Evolutionary conservation across 495 filamentous ascomycete genomes (phyloP).

Genomic region (Chaetomidium leptoderma): DNA sequence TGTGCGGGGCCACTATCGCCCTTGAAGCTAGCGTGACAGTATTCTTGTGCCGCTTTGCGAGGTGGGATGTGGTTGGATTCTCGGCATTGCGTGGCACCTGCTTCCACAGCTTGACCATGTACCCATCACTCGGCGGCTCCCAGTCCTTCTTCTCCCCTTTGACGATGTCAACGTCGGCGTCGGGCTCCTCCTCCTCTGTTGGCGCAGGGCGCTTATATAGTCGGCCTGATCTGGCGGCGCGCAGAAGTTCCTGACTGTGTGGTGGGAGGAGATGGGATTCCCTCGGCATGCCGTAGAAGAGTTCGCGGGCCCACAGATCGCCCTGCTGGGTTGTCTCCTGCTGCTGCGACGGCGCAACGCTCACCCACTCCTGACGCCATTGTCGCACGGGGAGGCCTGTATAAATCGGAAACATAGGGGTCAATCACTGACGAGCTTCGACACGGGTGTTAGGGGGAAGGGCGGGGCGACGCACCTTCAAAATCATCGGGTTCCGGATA

Average conservation of each 20-base stretch:
- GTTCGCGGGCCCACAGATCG: constrained; percentile 53
- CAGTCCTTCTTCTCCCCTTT: constrained; percentile 47
- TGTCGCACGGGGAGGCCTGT: constrained; percentile 78
- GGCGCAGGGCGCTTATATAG: constrained; percentile 57
- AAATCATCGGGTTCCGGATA: constrained; percentile 92
- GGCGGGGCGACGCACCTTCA: constrained; percentile 51
- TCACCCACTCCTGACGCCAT: constrained; percentile 73
- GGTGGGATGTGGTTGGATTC: constrained; percentile 67
- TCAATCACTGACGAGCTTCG: background rate
- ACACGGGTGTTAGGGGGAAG: background rate
- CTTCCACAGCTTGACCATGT: constrained; percentile 72
- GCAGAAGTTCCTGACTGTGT: constrained; percentile 77
- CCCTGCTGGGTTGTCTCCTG: constrained; percentile 49
- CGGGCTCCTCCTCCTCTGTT: constrained; percentile 49
- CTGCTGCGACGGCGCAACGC: constrained; percentile 60
- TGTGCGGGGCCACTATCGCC: constrained; percentile 38
- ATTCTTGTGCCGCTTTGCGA: constrained; percentile 85
- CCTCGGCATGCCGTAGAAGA: constrained; percentile 72
- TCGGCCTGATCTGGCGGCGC: constrained; percentile 70
- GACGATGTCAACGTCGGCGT: constrained; percentile 43
- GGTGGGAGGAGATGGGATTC: constrained; percentile 76
- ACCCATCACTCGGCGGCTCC: constrained; percentile 53
- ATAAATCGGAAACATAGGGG: background rate
- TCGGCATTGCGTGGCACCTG: constrained; percentile 73
- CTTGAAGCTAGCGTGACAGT: constrained; percentile 45